Base-by-base conservation (phyloP, 345 rosid genomes). In the Litchi chinensis region DNA sequence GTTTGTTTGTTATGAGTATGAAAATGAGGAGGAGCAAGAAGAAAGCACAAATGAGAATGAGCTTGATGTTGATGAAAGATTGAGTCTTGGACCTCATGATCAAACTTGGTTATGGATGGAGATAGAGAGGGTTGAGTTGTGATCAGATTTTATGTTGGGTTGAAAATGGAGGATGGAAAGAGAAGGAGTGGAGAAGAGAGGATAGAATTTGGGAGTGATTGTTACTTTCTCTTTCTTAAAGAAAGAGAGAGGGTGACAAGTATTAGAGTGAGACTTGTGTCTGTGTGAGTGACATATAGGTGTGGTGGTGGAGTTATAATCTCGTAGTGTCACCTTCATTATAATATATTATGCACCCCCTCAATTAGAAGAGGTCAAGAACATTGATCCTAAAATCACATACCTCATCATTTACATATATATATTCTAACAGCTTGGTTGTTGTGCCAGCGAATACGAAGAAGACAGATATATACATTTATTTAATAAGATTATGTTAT, bases 11-110 rank as follows among this genome's bases (percentile, higher is more conserved):
- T 87, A 80, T 87, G 26, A 84, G 44, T 57, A 89, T 79, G 63
- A 90, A 68, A 68, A 84, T 82, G 79, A 90, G 76, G 59, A 90
- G 78, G 79, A 79, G 71, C 43, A 90, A 84, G 79, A 87, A 78
- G 81, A 85, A 85, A 74, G 76, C 74, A 76, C 72, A 68, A 66
- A 85, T 68, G 77, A 86, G 43, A 63, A 80, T 67, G 69, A 86
- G 76, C 87, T 85, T 90, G 72, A 79, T 41, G 86, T 82, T 85
- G 22, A 81, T 19, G 46, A 87, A 52, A 57, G 78, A 80, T 12
- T 70, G 87, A 57, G 83, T 32, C 56, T 85, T 87, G 72, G 86
- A 70, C 52, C 84, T 83, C 86, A 81, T 83, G 16, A 52, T 71
- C 7, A 19, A 21, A 10, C 19, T 75, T 18, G 59, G 18, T 50